Evolutionary conservation across 495 filamentous ascomycete genomes (phyloP).

Genomic region (Talaromyces nanjingensis): DNA sequence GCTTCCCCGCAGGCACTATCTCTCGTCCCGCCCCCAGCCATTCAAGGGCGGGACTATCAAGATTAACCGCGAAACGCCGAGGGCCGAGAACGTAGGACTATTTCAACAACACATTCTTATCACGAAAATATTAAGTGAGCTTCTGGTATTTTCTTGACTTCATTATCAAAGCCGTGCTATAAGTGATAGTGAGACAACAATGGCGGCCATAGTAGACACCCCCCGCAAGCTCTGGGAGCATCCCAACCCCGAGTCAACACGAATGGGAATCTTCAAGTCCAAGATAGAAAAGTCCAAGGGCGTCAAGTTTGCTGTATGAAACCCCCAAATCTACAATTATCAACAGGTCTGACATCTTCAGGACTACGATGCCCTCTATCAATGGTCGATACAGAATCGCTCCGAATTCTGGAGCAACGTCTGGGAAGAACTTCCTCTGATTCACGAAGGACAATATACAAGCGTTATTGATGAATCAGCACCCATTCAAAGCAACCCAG

Average conservation of each 20-base stretch:
- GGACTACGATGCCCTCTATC: slow-evolving; percentile 55
- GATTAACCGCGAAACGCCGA: neutral
- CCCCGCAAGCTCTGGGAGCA: slow-evolving; percentile 55
- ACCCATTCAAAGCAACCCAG: slow-evolving; percentile 60
- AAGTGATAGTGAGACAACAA: neutral
- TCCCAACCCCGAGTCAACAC: slow-evolving; percentile 49
- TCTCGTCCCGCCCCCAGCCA: too few species aligned
- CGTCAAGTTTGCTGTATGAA: slow-evolving; percentile 15
- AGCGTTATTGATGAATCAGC: slow-evolving; percentile 59
- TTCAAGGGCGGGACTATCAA: neutral
- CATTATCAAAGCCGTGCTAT: neutral
- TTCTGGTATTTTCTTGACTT: neutral
- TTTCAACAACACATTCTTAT: neutral
- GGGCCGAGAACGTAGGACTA: neutral
- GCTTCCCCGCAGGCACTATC: neutral
- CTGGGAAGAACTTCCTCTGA: slow-evolving; percentile 51
- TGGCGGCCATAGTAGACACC: slow-evolving; percentile 9
- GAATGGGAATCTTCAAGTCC: slow-evolving; percentile 52
- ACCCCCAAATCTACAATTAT: slow-evolving; percentile 17
- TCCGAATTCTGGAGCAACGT: slow-evolving; percentile 59
- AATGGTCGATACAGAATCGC: slow-evolving; percentile 54
- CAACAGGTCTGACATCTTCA: neutral
- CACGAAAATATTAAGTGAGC: neutral
- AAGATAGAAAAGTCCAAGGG: slow-evolving; percentile 17
- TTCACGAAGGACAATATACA: slow-evolving; percentile 53